Evolutionary conservation across 2,329 filamentous ascomycete species (phyloP), one percentile per base, ranked within the genome.

Genomic region (Aspergillus piperis): DNA sequence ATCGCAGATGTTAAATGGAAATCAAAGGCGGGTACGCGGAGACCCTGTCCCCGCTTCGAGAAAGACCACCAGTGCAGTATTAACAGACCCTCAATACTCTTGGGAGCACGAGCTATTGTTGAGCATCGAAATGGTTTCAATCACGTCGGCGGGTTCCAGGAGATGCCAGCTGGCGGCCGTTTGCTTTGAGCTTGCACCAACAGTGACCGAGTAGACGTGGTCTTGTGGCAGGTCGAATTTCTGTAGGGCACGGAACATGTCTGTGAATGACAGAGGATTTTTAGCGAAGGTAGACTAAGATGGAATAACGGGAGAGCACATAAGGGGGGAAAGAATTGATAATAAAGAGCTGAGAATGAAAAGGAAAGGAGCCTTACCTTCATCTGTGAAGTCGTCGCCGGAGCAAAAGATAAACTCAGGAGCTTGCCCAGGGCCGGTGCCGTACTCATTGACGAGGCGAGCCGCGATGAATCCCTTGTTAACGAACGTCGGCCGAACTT

Each of bases 381-480:
- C 95, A 73, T 99, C 95, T 5, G 95, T 99, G 68, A 95, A 96
- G 72, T 99, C 95, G 75, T 99, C 95, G 44, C 95, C 95, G 62
- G 93, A 80, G 76, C 95, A 99, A 54, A 98, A 83, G 10, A 96
- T 88, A 71, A 98, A 97, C 67, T 94, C 92, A 0, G 93, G 85
- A 56, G 85, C 84, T 54, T 86, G 81, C 3, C 82, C 81, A 1
- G 76, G 75, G 1, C 77, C 80, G 6, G 68, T 73, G 42, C 81
- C 87, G 75, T 96, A 96, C 51, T 88, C 87, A 21, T 86, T 80
- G 39, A 98, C 88, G 17, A 99, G 83, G 5, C 89, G 87, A 79
- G 92, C 93, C 15, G 89, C 91, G 65, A 98, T 98, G 77, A 96
- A 92, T 30, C 95, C 95, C 82, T 99, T 99, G 83, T 98, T 98